Evolutionary conservation across 352 stramenopile species (phyloP).

Genomic region (Pythium phragmitis): DNA sequence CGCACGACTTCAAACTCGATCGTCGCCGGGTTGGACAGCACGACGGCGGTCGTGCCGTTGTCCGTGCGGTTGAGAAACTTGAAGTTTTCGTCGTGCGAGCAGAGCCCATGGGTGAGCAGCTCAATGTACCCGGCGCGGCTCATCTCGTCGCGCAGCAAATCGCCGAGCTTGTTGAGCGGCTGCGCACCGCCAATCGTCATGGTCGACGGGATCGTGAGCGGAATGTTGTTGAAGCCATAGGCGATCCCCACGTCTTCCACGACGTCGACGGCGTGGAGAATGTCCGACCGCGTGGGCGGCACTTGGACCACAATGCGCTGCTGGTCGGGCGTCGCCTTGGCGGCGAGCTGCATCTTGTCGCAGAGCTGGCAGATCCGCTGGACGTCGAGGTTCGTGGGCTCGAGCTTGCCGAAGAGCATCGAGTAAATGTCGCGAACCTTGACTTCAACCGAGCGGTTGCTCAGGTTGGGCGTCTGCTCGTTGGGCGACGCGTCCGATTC

Average conservation of each 20-base stretch:
- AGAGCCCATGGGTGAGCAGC: slow-evolving; percentile 97
- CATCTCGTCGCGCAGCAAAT: slow-evolving; percentile 98
- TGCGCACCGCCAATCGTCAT: slow-evolving; percentile 95
- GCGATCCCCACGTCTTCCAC: slow-evolving; percentile 99
- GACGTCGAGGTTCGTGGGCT: slow-evolving; percentile 80
- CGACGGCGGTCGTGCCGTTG: slow-evolving; percentile 88
- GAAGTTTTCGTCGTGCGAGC: slow-evolving; percentile 98
- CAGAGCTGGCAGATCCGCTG: slow-evolving; percentile 92
- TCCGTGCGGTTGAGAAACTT: slow-evolving; percentile 88
- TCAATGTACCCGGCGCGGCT: slow-evolving; percentile 97
- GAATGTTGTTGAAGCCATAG: slow-evolving; percentile 99
- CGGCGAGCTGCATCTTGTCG: slow-evolving; percentile 98
- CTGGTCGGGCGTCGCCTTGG: slow-evolving; percentile 54
- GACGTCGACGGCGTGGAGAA: slow-evolving; percentile 99
- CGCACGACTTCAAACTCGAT: slow-evolving; percentile 99
- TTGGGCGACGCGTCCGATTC: slow-evolving; percentile 73
- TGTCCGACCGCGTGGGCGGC: slow-evolving; percentile 97
- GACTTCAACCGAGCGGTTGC: slow-evolving; percentile 84
- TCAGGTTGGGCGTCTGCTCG: slow-evolving; percentile 93
- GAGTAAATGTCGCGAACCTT: slow-evolving; percentile 87
- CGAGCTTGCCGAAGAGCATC: slow-evolving; percentile 82
- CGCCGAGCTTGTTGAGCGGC: slow-evolving; percentile 97
- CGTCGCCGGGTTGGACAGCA: slow-evolving; percentile 98
- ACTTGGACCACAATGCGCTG: slow-evolving; percentile 92
- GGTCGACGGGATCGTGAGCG: slow-evolving; percentile 93